phyloP scores from a whole-genome alignment of 495 filamentous ascomycete species.

The Tuber borchii region DNA sequence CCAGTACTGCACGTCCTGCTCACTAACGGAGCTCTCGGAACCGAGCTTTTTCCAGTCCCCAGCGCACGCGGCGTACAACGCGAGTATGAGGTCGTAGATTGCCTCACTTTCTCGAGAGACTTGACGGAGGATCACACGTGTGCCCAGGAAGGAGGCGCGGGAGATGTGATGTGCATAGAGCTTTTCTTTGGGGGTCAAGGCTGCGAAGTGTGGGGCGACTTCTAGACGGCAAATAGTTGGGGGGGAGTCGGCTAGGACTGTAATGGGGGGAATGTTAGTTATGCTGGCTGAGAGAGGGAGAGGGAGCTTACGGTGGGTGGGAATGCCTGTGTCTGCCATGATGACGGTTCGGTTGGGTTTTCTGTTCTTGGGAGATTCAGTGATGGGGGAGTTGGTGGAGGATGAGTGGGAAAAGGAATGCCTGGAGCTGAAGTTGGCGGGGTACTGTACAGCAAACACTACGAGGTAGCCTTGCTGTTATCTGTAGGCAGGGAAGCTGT shows the following conservation, averaged over 20 bases:
- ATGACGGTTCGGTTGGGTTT: not conserved
- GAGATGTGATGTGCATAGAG: slow-evolving; percentile 84
- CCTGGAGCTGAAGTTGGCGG: not conserved
- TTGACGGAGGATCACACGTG: slow-evolving; percentile 78
- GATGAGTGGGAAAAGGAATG: not conserved
- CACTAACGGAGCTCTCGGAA: slow-evolving; percentile 60
- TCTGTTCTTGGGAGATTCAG: not conserved
- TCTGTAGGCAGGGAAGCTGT: not conserved
- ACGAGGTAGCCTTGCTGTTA: too few species aligned
- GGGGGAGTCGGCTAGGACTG: slow-evolving; percentile 70
- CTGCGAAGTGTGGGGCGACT: slow-evolving; percentile 83
- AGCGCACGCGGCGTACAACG: slow-evolving; percentile 61
- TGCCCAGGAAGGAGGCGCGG: slow-evolving; percentile 79
- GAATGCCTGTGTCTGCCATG: slow-evolving; percentile 20
- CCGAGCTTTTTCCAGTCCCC: slow-evolving; percentile 75
- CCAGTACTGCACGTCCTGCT: slow-evolving; percentile 65
- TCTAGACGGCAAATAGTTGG: slow-evolving; percentile 77
- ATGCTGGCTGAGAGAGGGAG: not conserved
- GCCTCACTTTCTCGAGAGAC: slow-evolving; percentile 81
- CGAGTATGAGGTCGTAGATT: slow-evolving; percentile 86
- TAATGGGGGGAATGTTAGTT: slow-evolving; percentile 4
- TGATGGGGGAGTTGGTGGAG: not conserved
- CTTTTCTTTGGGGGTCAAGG: slow-evolving; percentile 68
- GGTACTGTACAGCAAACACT: not conserved
- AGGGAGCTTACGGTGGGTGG: slow-evolving; percentile 21